Percentiles rank a stretch among this genome's conserved stretches.
phyloP scores from a whole-genome alignment of 139 green algal genomes.

The Asterochloris sp. region DNA sequence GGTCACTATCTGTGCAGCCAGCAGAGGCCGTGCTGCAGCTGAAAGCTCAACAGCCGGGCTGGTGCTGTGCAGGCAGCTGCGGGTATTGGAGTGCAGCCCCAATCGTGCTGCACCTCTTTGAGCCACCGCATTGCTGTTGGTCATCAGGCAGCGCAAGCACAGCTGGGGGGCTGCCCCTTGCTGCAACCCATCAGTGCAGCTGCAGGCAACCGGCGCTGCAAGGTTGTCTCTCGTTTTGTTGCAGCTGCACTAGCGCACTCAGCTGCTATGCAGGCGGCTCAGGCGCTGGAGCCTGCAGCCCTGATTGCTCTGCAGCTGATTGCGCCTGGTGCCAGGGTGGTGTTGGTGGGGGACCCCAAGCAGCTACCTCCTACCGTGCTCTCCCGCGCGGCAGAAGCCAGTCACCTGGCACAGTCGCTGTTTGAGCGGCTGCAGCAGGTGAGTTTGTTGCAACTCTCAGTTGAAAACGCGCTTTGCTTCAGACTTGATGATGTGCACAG shows the following conservation, averaged over 20 bases:
- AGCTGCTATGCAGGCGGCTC: slow-evolving; percentile 17
- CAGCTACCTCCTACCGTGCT: slow-evolving; percentile 82
- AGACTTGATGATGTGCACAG: no score
- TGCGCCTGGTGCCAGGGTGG: slow-evolving; percentile 17
- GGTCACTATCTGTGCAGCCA: no score
- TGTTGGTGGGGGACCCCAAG: slow-evolving; percentile 73
- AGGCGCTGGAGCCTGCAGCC: slow-evolving; percentile 75
- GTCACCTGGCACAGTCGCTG: slow-evolving; percentile 55
- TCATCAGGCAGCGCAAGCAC: no score
- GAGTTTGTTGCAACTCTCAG: background rate
- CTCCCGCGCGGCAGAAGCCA: slow-evolving; percentile 36
- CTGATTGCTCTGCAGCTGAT: slow-evolving; percentile 70
- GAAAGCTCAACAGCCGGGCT: no score
- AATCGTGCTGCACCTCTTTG: no score
- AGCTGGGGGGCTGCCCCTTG: background rate
- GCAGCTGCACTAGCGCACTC: slow-evolving; percentile 30
- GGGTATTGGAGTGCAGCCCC: no score
- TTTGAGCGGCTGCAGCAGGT: slow-evolving; percentile 65
- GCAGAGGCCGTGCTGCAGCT: no score
- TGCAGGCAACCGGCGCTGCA: background rate
- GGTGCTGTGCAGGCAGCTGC: no score
- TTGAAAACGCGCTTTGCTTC: background rate
- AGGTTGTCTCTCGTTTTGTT: slow-evolving; percentile 28
- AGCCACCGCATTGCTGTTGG: no score
- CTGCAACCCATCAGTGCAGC: background rate